phyloP scores from a whole-genome alignment of 164 flowering plant species.

The Stephania cephalantha region DNA sequence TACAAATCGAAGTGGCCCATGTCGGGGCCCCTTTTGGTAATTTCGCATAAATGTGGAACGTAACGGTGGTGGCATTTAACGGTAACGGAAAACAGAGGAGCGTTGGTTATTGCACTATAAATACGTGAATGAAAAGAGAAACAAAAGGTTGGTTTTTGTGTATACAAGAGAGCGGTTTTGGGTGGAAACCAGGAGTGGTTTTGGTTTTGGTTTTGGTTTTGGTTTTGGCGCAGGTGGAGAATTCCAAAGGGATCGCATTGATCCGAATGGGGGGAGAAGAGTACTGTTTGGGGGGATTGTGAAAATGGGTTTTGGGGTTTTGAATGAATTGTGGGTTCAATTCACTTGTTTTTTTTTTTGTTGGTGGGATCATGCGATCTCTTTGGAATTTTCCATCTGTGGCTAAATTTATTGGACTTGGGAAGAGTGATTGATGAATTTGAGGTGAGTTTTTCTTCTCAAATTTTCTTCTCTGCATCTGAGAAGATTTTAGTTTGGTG shows the following conservation, averaged over 20 bases:
- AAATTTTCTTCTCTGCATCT: neutral
- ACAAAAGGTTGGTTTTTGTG: neutral
- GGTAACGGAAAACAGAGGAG: neutral
- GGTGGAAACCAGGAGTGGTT: neutral
- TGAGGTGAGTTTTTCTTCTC: constrained; percentile 2
- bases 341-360: neutral
- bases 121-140: neutral
- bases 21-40: neutral
- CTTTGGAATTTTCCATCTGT: constrained; percentile 45
- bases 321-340: neutral
- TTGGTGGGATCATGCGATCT: constrained; percentile 46
- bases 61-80: neutral
- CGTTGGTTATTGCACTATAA: constrained; percentile 1
- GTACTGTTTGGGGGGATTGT: neutral
- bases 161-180: neutral
- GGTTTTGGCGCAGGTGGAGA: constrained; percentile 40
- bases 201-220: constrained; percentile 16
- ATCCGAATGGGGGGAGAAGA: constrained; percentile 18
- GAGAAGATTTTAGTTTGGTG: neutral
- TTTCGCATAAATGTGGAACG: neutral
- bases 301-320: neutral
- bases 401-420: constrained; percentile 4
- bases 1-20: neutral
- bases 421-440: neutral
- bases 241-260: constrained; percentile 79